phyloP scores from a whole-genome alignment of 371 early-diverging fungal genomes.

The Phascolomyces articulosus region DNA sequence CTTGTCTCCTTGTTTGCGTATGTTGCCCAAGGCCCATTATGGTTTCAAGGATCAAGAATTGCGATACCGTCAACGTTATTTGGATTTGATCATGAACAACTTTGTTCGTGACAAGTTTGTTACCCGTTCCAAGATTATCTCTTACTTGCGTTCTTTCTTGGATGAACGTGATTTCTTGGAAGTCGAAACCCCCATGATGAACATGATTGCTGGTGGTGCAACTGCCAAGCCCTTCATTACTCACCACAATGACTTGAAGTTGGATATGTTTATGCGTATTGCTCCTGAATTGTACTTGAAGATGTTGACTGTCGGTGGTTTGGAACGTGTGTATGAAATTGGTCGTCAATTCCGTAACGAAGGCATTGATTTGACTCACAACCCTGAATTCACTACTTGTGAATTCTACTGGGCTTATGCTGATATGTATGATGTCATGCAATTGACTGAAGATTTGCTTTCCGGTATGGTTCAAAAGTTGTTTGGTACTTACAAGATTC shows the following conservation, averaged over 20 bases:
- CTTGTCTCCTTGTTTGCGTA: conserved; percentile 96
- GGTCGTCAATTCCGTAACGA: conserved; percentile 99
- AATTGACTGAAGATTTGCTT: conserved; percentile 94
- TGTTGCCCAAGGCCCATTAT: conserved; percentile 96
- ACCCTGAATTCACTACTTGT: conserved; percentile 99
- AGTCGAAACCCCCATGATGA: conserved; percentile 99
- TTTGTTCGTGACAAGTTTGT: conserved; percentile 94
- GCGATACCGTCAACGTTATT: conserved; percentile 98
- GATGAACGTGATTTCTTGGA: conserved; percentile 97
- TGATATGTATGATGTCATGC: conserved; percentile 96
- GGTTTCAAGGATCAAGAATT: conserved; percentile 97
- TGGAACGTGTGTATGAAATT: conserved; percentile 99
- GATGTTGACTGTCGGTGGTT: conserved; percentile 97
- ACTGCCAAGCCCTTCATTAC: conserved; percentile 99
- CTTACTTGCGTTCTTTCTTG: conserved; percentile 94
- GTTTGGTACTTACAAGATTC: conserved; percentile 87
- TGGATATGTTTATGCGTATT: conserved; percentile 99
- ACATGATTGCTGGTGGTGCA: conserved; percentile 99
- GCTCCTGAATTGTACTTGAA: conserved; percentile 99
- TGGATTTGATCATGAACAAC: conserved; percentile 99
- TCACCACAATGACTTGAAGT: conserved; percentile 99
- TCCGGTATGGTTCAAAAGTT: conserved; percentile 92
- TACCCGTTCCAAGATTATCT: conserved; percentile 90
- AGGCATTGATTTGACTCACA: conserved; percentile 99
- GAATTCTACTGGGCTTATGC: conserved; percentile 99